Base-by-base conservation (phyloP, 2,329 filamentous ascomycete species). In the Ophiostoma quercus region DNA sequence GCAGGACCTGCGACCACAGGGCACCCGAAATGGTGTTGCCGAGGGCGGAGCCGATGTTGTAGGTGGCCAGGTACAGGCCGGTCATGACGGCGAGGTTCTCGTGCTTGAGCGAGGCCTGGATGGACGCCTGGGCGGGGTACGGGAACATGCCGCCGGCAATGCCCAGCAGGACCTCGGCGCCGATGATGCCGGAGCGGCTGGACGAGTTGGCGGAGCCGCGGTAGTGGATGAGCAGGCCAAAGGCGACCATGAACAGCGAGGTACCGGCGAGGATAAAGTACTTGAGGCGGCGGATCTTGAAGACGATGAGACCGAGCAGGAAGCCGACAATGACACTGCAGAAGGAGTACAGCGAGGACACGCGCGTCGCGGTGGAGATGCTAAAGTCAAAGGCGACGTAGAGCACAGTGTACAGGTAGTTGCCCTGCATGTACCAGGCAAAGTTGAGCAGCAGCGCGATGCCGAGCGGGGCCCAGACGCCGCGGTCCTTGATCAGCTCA, bases 341-440 rank as follows among this genome's bases (percentile, higher is more conserved):
- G 74, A 84, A 84, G 0, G 80, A 82, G 81, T 89, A 90, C 1
- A 90, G 80, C 0, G 84, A 86, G 0, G 81, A 79, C 71, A 90
- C 84, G 19, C 87, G 84, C 0, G 86, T 88, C 2, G 88, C 87
- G 9, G 80, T 80, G 67, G 79, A 80, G 73, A 85, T 76, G 67
- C 81, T 84, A 72, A 89, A 87, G 76, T 88, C 81, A 74, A 90
- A 90, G 47, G 82, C 83, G 22, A 90, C 85, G 12, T 84, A 76
- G 1, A 90, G 82, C 1, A 90, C 84, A 0, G 87, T 88, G 78
- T 84, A 90, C 2, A 90, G 81, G 76, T 85, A 90, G 75, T 89
- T 85, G 29, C 84, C 85, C 76, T 90, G 88, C 77, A 89, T 81
- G 71, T 84, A 84, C 87, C 87, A 90, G 22, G 84, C 77, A 74